Evolutionary conservation across 495 filamentous ascomycete species (phyloP).

Genomic region (Pyronema domesticum): DNA sequence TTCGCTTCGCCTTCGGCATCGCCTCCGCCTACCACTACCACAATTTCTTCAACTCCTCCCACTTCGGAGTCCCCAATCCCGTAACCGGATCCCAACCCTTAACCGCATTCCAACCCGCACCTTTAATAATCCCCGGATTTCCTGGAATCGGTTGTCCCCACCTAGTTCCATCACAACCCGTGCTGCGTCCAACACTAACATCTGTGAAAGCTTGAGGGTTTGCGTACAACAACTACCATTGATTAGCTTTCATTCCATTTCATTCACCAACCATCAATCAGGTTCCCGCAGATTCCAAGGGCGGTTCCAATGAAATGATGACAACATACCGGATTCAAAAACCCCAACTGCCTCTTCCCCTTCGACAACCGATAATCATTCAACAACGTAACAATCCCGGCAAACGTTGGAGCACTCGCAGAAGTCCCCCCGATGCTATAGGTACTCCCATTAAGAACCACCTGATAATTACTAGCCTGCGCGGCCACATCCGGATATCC

Average conservation of each 20-base stretch:
- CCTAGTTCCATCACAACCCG: conserved; percentile 32
- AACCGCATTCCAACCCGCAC: conserved; percentile 45
- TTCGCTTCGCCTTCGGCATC: too few species aligned
- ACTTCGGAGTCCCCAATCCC: conserved; percentile 31
- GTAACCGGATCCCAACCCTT: conserved; percentile 36
- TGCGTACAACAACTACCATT: conserved; percentile 31
- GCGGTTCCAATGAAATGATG: too few species aligned
- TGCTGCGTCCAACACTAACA: conserved; percentile 36
- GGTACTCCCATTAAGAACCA: conserved; percentile 2
- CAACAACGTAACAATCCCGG: conserved; percentile 36
- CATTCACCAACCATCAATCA: too few species aligned
- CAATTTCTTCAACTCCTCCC: conserved; percentile 20
- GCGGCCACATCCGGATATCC: conserved; percentile 57
- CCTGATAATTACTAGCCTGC: conserved; percentile 14
- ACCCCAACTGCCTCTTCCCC: conserved; percentile 36
- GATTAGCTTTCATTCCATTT: too few species aligned
- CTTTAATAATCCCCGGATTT: conserved; percentile 26
- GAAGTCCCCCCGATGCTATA: conserved; percentile 11
- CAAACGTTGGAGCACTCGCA: conserved; percentile 37
- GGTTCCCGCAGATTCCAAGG: too few species aligned
- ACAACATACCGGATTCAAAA: conserved; percentile 39
- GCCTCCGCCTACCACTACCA: not conserved
- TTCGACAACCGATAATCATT: conserved; percentile 38
- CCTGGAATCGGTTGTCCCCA: conserved; percentile 17
- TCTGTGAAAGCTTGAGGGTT: conserved; percentile 35